Base-by-base conservation (phyloP, 768 basidiomycete genomes). In the Suillus discolor region DNA sequence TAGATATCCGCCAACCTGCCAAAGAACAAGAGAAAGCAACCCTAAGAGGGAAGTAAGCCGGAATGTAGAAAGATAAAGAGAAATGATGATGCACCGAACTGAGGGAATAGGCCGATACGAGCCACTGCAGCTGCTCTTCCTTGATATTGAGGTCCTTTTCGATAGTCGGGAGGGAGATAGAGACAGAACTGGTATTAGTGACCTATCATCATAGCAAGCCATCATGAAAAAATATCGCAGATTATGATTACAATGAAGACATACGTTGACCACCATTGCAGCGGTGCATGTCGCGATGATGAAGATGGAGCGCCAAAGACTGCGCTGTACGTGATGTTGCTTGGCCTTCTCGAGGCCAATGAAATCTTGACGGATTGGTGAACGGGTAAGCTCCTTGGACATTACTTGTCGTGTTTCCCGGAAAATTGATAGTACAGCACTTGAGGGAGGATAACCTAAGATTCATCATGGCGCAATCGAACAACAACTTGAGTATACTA, bases 1-100 rank as follows among this genome's bases (percentile, higher is more conserved):
- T 90, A 87, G 2, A 92, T 76, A 73, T 95, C 94, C 1, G 93
- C 92, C 1, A 94, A 75, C 20, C 92, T 82, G 0, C 94, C 94
- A 42, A 87, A 87, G 18, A 93, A 83, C 20, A 95, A 80, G 6
- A 94, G 83, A 16, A 94, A 79, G 71, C 93, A 95, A 7, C 89
- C 92, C 92, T 92, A 38, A 38, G 20, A 6, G 18, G 15, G 25
- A 39, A n/a, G 25, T 65, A 23, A 41, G 42, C 0, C 13, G 8
- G 18, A 36, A 45, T 11, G 57, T 39, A 54, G 25, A 15, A 23
- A 54, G 18, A 34, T n/a, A 11, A 28, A 41, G 11, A 28, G 9
- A 62, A n/a, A 41, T 20, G 65, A 73, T 39, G 20, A 75, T 80
- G 39, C 12, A 89, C 89, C 15, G 87, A 88, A 70, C 85, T 89